Evolutionary conservation across 129 eudicot species (phyloP), one percentile per base, ranked within the genome.

Genomic region (Kitagawia praeruptora): DNA sequence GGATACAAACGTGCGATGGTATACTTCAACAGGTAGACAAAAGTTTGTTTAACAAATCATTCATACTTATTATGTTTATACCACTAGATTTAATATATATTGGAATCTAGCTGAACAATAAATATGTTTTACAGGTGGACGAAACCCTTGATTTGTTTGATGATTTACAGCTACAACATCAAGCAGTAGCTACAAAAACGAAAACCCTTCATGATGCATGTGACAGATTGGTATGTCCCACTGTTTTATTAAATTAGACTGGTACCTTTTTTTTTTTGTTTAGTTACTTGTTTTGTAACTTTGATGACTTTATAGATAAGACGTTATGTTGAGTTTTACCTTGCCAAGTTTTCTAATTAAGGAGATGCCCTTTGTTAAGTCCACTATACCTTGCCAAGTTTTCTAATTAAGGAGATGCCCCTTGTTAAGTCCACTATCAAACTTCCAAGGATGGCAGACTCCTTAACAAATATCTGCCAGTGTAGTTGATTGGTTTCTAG

Each of bases 151-250:
- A 95, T 67, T 80, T 95, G 77, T 95, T 95, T 83, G 87, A 90
- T 84, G 98, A 92, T 56, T 88, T 95, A 77, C 97, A 95, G 81
- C 84, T 87, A 86, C 98, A 95, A 83, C 98, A 95, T 92, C 92
- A 95, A 81, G 96, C 94, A 70, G 98, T 95, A 49, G 96, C 96
- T 80, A 92, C 92, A 64, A 95, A 95, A 84, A 95, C 98, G 74
- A 95, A 92, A 86, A 92, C 98, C 41, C 97, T 95, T 77, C 98
- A 92, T 84, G 98, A 95, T 87, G 98, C 97, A 81, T 95, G 98
- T 75, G 98, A 95, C 75, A 84, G 97, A 84, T 77, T 95, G 98
- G 98, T 95, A 77, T 75, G 86, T 16, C 31, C 78, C 44, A 46
- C 70, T 23, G 39, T 19, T 45, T 40, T 63, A 13, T 63, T 45